phyloP scores from a whole-genome alignment of 1,284 basidiomycete species.

The Gymnopus androsaceus region DNA sequence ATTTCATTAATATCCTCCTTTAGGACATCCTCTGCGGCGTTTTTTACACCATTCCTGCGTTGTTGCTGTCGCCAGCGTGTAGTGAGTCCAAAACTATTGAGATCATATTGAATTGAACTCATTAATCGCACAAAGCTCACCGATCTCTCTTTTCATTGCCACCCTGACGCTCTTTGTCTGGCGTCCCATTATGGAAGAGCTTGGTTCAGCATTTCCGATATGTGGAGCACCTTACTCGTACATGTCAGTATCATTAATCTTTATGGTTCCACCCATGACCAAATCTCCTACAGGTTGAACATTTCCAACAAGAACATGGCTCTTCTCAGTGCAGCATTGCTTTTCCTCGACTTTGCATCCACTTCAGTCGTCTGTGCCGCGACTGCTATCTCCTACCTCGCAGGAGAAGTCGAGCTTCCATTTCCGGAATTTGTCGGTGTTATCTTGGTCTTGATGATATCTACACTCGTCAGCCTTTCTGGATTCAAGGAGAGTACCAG shows the following conservation, averaged over 20 bases:
- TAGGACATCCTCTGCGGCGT: constrained; percentile 60
- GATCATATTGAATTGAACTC: not conserved
- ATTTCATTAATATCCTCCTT: no score
- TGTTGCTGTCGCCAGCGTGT: constrained; percentile 56
- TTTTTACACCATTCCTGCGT: constrained; percentile 73
- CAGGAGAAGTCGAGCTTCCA: constrained; percentile 56
- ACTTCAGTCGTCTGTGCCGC: constrained; percentile 71
- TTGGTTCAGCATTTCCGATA: constrained; percentile 65
- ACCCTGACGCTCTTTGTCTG: constrained; percentile 63
- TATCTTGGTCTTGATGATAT: constrained; percentile 50
- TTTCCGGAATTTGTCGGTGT: constrained; percentile 54
- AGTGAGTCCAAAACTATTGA: constrained; percentile 36
- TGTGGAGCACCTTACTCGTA: constrained; percentile 73
- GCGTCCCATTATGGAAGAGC: constrained; percentile 71
- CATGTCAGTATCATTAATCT: constrained; percentile 37
- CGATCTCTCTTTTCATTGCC: constrained; percentile 63
- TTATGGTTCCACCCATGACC: not conserved
- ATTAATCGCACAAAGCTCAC: constrained; percentile 49
- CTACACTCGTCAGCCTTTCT: constrained; percentile 55
- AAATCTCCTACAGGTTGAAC: constrained; percentile 46
- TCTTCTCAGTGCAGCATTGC: constrained; percentile 58
- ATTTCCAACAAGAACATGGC: constrained; percentile 62
- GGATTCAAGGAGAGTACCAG: constrained; percentile 65
- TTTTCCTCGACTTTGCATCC: constrained; percentile 65
- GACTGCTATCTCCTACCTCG: constrained; percentile 67